A percentile compares a stretch with the other conserved stretches of the same genome.
Conservation (phyloP, 169 alveolate species). For the Plasmodium malariae region DNA sequence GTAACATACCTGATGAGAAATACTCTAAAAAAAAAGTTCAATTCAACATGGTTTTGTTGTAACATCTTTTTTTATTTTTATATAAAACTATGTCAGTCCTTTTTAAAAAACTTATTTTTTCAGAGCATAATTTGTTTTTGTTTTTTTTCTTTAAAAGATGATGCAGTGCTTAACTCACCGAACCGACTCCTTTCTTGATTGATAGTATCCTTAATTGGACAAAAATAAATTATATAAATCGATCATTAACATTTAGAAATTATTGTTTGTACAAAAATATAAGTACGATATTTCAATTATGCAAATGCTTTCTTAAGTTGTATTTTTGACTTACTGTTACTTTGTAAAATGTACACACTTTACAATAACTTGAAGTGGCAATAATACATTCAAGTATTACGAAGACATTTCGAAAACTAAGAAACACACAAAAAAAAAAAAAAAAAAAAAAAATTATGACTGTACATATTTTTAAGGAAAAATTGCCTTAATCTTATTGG, state of each 20-base stretch:
- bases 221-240: too few species aligned
- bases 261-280: neutral
- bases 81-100: neutral
- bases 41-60: too few species aligned
- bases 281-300: neutral
- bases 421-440: too few species aligned
- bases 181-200: neutral
- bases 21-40: too few species aligned
- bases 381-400: neutral
- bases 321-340: neutral
- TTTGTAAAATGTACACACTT: neutral
- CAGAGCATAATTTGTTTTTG: neutral
- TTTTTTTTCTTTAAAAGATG: neutral
- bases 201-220: neutral
- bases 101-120: too few species aligned
- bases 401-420: neutral
- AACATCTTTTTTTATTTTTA: too few species aligned
- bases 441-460: too few species aligned
- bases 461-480: conserved; percentile 3
- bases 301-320: neutral
- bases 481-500: neutral
- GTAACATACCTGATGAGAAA: too few species aligned
- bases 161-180: neutral
- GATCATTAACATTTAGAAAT: too few species aligned
- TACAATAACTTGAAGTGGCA: neutral